Evolutionary conservation across 345 rosid species (phyloP).

Genomic region (Iberis pinnata): DNA sequence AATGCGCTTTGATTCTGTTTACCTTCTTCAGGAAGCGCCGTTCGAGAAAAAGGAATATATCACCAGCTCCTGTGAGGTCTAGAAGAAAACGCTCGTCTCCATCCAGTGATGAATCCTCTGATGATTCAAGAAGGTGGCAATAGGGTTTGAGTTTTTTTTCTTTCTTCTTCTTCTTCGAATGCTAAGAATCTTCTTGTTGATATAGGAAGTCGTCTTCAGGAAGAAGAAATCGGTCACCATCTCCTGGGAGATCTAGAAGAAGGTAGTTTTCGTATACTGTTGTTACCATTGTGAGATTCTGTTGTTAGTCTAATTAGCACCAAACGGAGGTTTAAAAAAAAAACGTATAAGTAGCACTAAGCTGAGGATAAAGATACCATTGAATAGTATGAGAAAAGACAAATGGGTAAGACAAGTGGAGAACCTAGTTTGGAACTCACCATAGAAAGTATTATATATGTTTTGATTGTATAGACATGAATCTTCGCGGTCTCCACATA

Average conservation of each 20-base stretch:
- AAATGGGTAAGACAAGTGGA: conserved; percentile 12
- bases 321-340: conserved; percentile 11
- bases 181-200: conserved; percentile 3
- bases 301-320: conserved; percentile 18
- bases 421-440: conserved; percentile 21
- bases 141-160: conserved; percentile 22
- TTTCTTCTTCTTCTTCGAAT: not conserved
- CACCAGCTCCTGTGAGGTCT: conserved; percentile 85
- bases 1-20: not conserved
- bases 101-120: conserved; percentile 61
- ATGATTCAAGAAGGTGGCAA: conserved; percentile 69
- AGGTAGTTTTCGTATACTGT: conserved; percentile 42
- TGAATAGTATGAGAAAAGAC: not conserved
- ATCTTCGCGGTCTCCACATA: conserved; percentile 95
- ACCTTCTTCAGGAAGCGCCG: conserved; percentile 44
- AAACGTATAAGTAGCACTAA: too few species aligned
- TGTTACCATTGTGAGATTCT: conserved; percentile 1
- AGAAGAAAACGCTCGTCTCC: conserved; percentile 68
- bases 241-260: conserved; percentile 71
- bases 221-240: conserved; percentile 57
- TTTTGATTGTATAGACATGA: conserved; percentile 94
- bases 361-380: too few species aligned
- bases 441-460: conserved; percentile 55
- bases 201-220: conserved; percentile 61
- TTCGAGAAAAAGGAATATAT: conserved; percentile 45